phyloP scores from a whole-genome alignment of 2,329 filamentous ascomycete species.

The Aspergillus candidus region DNA sequence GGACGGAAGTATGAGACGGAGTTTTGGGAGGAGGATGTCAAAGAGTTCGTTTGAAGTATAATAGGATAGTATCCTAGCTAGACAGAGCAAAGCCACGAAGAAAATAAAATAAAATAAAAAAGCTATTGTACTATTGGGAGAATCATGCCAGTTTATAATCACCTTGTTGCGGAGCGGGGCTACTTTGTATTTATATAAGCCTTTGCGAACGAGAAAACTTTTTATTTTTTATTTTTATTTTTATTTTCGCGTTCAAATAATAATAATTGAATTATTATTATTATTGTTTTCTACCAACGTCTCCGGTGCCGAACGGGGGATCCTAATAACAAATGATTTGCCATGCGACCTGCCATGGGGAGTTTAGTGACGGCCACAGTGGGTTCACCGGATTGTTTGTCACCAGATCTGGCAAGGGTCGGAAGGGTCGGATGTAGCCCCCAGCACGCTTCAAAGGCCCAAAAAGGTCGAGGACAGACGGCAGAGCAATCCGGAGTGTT shows the following conservation, averaged over 20 bases:
- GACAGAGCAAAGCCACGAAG: too few relatives aligned
- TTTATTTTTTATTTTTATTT: slow-evolving; percentile 6
- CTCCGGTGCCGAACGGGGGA: slow-evolving; percentile 4
- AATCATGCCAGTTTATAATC: slow-evolving; percentile 7
- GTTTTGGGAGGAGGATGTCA: not conserved
- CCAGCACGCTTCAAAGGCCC: too few relatives aligned
- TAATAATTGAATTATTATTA: slow-evolving; percentile 8
- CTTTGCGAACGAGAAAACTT: slow-evolving; percentile 4
- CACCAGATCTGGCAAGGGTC: slow-evolving; percentile 18
- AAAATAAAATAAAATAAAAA: not conserved
- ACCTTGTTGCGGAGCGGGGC: slow-evolving; percentile 10
- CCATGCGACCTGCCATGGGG: slow-evolving; percentile 18
- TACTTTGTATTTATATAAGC: slow-evolving; percentile 16
- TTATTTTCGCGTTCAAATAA: not conserved
- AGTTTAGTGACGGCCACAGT: slow-evolving; percentile 14
- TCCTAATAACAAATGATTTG: slow-evolving; percentile 17
- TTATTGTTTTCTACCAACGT: slow-evolving; percentile 1
- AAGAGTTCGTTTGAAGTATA: too few relatives aligned
- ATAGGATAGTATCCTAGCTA: too few relatives aligned
- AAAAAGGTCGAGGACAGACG: slow-evolving; percentile 10
- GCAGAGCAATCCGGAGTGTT: slow-evolving; percentile 9
- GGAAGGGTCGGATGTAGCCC: slow-evolving; percentile 17
- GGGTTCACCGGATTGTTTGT: slow-evolving; percentile 16
- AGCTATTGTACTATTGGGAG: slow-evolving; percentile 1
- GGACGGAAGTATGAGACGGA: not conserved